Conservation (phyloP, 352 stramenopile species). For the Phytophthora constricta region DNA sequence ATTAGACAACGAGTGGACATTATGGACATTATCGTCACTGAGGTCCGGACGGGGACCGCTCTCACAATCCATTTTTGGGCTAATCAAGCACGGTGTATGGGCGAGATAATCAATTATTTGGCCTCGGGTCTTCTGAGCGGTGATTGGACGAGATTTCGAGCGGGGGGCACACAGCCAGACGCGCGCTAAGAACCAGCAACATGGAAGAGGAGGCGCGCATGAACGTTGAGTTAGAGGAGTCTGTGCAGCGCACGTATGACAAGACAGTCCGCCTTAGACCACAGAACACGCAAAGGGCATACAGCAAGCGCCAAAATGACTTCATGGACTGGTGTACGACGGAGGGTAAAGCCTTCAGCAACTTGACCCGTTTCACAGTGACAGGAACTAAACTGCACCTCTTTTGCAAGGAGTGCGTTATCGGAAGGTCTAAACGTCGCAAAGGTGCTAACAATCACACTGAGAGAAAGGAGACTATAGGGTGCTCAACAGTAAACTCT, state of each 20-base stretch:
- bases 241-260: background rate
- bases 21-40: too few relatives aligned
- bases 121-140: background rate
- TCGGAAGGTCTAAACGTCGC: background rate
- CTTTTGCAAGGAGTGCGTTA: background rate
- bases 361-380: background rate
- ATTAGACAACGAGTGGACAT: too few relatives aligned
- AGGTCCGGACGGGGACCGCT: too few relatives aligned
- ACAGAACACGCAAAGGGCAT: background rate
- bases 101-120: background rate
- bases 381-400: background rate
- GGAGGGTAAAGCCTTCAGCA: background rate
- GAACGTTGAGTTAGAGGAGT: background rate
- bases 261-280: background rate
- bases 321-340: background rate
- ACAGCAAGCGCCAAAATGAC: background rate
- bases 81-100: too few relatives aligned
- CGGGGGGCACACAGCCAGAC: background rate
- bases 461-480: background rate
- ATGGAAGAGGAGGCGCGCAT: background rate
- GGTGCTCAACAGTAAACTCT: background rate
- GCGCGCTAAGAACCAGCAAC: background rate
- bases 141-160: background rate
- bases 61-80: too few relatives aligned
- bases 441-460: background rate